These are phyloP conservation scores for Knoxia roxburghii DNA, from an alignment of 257 asterid genomes.

Conservation along the genomic window DNA sequence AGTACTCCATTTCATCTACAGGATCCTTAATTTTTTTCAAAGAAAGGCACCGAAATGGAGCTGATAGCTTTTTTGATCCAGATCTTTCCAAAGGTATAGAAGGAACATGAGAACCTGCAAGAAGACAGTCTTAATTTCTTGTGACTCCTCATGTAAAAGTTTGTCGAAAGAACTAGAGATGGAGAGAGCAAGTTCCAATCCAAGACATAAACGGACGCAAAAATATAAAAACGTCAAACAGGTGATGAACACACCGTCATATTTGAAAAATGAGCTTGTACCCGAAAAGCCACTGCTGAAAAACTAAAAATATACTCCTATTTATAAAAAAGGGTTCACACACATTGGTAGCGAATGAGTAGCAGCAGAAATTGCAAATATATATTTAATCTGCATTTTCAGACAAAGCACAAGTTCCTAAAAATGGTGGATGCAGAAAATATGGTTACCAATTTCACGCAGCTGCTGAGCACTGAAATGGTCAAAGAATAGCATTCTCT, in stretches of 20 bases:
- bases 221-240: neutral
- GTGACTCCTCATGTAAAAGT: neutral
- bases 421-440: neutral
- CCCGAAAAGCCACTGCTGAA: neutral
- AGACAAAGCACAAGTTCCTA: neutral
- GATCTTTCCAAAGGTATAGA: constrained; percentile 67
- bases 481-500: constrained; percentile 71
- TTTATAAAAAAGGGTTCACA: too few species aligned
- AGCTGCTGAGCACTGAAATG: constrained; percentile 69
- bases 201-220: neutral
- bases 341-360: neutral
- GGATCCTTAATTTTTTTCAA: constrained; percentile 55
- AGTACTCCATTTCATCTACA: constrained; percentile 70
- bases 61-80: constrained; percentile 65
- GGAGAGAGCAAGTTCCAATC: neutral
- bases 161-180: neutral
- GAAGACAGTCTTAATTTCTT: constrained; percentile 9
- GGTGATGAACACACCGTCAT: neutral
- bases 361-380: neutral
- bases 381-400: neutral
- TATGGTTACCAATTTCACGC: constrained; percentile 60
- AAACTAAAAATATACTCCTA: too few species aligned
- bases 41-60: constrained; percentile 83
- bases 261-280: neutral
- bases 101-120: constrained; percentile 49